Evolutionary conservation across 768 basidiomycete genomes (phyloP).

Genomic region (Artomyces pyxidatus): DNA sequence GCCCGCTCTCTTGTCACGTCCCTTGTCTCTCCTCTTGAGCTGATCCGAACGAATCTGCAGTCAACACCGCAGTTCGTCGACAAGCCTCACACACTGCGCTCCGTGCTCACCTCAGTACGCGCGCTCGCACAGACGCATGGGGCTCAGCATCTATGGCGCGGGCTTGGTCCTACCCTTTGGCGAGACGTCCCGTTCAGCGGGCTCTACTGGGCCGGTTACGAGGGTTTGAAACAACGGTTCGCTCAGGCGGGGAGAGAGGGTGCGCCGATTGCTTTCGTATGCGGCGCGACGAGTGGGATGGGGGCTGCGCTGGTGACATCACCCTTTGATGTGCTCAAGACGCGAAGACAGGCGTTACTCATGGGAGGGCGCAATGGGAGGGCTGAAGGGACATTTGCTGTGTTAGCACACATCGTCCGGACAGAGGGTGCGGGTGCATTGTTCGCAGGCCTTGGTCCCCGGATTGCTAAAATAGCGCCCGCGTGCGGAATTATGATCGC

Average conservation of each 20-base stretch:
- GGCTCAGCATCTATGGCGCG: slow-evolving; percentile 73
- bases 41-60: slow-evolving; percentile 89
- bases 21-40: slow-evolving; percentile 80
- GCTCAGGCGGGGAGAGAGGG: slow-evolving; percentile 45
- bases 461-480: slow-evolving; percentile 92
- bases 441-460: slow-evolving; percentile 79
- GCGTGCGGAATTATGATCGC: slow-evolving; percentile 99
- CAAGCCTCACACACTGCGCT: slow-evolving; percentile 69
- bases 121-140: slow-evolving; percentile 57
- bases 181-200: slow-evolving; percentile 97
- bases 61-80: slow-evolving; percentile 68
- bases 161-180: slow-evolving; percentile 89
- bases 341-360: slow-evolving; percentile 77
- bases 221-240: slow-evolving; percentile 65
- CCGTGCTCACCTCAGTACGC: slow-evolving; percentile 59
- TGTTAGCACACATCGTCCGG: slow-evolving; percentile 61
- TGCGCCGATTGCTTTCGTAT: slow-evolving; percentile 70
- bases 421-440: slow-evolving; percentile 75
- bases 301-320: slow-evolving; percentile 83
- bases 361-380: slow-evolving; percentile 43
- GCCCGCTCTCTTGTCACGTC: slow-evolving; percentile 78
- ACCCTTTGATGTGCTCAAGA: slow-evolving; percentile 96
- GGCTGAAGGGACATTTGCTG: slow-evolving; percentile 45
- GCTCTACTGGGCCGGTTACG: slow-evolving; percentile 95
- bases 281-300: slow-evolving; percentile 85